These are phyloP conservation scores for Volvox africanus DNA, from an alignment of 139 green algal species.

Conservation along the genomic window DNA sequence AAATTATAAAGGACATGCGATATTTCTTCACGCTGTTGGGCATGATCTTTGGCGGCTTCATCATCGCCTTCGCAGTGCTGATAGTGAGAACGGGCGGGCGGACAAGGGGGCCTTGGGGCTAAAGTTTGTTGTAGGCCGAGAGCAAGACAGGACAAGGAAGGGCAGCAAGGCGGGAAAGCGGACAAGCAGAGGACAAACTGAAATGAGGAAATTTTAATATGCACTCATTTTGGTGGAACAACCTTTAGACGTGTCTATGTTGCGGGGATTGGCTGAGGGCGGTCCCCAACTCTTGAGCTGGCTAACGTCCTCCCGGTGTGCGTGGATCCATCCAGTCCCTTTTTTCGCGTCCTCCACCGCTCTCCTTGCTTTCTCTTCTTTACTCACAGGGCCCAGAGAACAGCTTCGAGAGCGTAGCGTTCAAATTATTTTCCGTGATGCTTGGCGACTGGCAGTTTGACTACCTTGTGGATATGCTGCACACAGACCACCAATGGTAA, in stretches of 20 bases:
- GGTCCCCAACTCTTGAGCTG: neutral
- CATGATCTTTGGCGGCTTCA: conserved; percentile 49
- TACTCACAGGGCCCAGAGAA: conserved; percentile 2
- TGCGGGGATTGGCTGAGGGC: neutral
- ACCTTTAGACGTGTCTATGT: neutral
- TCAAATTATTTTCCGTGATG: conserved; percentile 44
- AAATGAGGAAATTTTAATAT: neutral
- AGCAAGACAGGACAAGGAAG: neutral
- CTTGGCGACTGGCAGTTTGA: conserved; percentile 42
- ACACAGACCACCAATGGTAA: neutral
- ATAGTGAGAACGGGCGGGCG: neutral
- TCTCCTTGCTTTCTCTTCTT: neutral
- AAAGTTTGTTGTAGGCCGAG: no score
- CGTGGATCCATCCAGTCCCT: no score
- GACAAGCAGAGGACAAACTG: neutral
- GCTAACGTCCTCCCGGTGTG: no score
- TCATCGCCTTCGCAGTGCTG: conserved; percentile 41
- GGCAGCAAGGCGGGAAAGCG: neutral
- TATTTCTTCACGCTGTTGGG: conserved; percentile 47
- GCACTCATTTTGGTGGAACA: no score
- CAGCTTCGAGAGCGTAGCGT: conserved; percentile 14
- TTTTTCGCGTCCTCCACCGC: neutral
- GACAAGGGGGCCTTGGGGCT: neutral
- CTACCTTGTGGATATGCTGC: conserved; percentile 30
- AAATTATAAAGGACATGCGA: conserved; percentile 53